Evolutionary conservation across 202 grass and related monocot genomes (phyloP), one percentile per base, ranked within the genome.

Genomic region (Schoenoplectus triqueter): DNA sequence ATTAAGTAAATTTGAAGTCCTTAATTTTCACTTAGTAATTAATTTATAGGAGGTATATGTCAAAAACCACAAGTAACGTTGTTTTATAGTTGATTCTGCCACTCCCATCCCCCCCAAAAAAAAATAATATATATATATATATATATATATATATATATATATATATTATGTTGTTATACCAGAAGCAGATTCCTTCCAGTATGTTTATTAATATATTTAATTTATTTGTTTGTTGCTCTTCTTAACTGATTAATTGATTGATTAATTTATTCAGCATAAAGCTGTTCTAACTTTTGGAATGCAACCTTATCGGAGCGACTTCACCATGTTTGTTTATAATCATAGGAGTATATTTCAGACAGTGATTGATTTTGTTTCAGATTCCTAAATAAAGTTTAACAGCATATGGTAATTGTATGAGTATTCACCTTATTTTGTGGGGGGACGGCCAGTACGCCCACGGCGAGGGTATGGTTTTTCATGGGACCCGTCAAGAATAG

Each of bases 381-480:
- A 20, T 22, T 64, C 61, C 61, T 64, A 1, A 0, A 1, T 64
- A 21, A 1, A 21, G 19, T 64, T 68, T 14, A 68, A 68, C 66
- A 57, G 10, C 61, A 65, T 8, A 65, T 21, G 63, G 3, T 5
- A 60, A 65, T 22, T 65, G 20, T 15, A 3, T 60, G 14, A 15
- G 3, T 60, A 65, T 13, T 45, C 66, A 90, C 90, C 91, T 1
- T 31, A 83, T 0, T 44, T 22, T 5, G 86, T 87, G 73, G 85
- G 87, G 4, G 70, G 73, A 6, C 94, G 94, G 10, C 83, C 83
- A 8, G 94, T 97, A 48, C 84, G 89, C 19, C 90, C 90, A 0
- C 94, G 87, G 50, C 92, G 92, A 18, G 94, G 94, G 86, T 97
- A 97, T 0, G 94, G 94, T 64, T 89, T 83, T 7, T 91, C 88